Evolutionary conservation across 2,329 filamentous ascomycete genomes (phyloP), one percentile per base, ranked within the genome.

Genomic region (Fusarium dlaminii): DNA sequence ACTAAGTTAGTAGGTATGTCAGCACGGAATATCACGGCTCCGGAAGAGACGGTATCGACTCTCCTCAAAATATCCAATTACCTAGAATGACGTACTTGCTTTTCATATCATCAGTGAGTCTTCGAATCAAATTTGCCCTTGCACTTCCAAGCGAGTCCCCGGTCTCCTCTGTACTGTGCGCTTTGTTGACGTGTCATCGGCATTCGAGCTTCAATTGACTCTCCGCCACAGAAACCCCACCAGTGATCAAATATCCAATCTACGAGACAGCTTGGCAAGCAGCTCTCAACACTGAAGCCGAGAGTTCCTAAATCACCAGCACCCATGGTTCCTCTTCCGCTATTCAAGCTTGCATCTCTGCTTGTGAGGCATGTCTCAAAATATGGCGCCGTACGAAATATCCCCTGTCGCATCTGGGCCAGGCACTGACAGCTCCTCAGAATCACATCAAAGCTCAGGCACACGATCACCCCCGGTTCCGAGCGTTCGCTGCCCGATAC

Each of bases 361-460:
- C 90, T 92, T 74, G 85, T 92, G 78, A 87, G 89, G 75, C 90
- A 92, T 79, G 82, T 92, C 60, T 92, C 90, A 63, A 92, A 92
- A 82, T 92, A 92, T 85, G 90, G 90, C 79, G 90, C 90, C 63
- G 90, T 92, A 87, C 75, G 89, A 83, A 52, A 20, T 27, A n/a
- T 32, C 30, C 60, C 29, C 34, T 48, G 34, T 37, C n/a, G 27
- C 30, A 30, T 37, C 29, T 17, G 34, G 40, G 37, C 43, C 27
- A 34, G 24, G 48, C 36, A 40, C 76, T 79, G 59, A 79, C 60
- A 45, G 34, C 14, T 39, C 8, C 14, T 29, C 70, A 92, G 90
- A 92, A 92, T 79, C 89, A 84, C 73, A 92, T 92, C 78, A 92
- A 92, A 79, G 82, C 84, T 37, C 90, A 90, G 80, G 90, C 90